A percentile compares a stretch with the other conserved stretches of the same genome.
These are phyloP conservation scores for Solanum bulbocastanum DNA, from an alignment of 257 asterid genomes.

Conservation along the genomic window DNA sequence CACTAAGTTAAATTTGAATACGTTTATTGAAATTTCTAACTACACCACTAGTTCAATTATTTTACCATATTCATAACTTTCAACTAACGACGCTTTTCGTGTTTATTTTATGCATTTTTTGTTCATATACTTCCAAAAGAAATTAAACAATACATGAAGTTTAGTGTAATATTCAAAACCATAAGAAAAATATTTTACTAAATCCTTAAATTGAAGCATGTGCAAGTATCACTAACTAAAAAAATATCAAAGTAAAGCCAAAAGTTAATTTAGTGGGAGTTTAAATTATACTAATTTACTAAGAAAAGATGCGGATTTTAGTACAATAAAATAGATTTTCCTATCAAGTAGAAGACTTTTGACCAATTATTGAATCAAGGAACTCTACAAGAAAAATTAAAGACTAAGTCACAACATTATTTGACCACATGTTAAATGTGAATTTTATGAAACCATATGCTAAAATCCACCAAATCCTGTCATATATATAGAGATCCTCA, in stretches of 20 bases:
- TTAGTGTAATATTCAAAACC: background rate
- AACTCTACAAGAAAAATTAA: background rate
- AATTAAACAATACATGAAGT: background rate
- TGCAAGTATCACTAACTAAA: background rate
- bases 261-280: background rate
- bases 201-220: background rate
- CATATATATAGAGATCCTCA: background rate
- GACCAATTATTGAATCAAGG: background rate
- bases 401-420: background rate
- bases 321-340: background rate
- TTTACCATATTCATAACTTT: background rate
- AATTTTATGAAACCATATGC: background rate
- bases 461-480: background rate
- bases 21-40: too few species aligned
- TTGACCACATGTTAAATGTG: constrained; percentile 19
- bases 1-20: too few species aligned
- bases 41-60: too few species aligned
- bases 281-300: background rate
- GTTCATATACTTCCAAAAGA: background rate
- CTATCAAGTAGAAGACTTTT: background rate
- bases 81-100: background rate
- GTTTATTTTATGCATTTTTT: background rate
- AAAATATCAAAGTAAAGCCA: background rate
- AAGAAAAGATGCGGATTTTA: background rate
- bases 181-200: background rate